Evolutionary conservation across 2,329 filamentous ascomycete species (phyloP).

Genomic region (Ceratocystis destructans): DNA sequence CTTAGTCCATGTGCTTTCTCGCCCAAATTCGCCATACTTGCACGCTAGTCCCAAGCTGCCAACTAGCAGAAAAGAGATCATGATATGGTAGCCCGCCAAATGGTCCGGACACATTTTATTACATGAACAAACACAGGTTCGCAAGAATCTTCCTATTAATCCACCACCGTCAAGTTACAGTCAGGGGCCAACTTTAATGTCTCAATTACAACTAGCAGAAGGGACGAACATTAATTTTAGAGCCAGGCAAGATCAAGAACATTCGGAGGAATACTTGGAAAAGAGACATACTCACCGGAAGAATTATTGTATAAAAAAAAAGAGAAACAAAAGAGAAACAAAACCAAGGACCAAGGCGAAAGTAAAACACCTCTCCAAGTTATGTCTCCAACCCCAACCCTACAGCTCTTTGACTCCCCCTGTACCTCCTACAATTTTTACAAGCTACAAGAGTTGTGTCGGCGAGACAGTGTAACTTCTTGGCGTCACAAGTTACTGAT

Average conservation of each 20-base stretch:
- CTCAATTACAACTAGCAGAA: neutral
- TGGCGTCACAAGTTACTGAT: neutral
- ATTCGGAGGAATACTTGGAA: neutral
- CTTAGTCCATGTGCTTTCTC: neutral
- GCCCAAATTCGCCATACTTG: neutral
- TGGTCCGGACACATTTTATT: neutral
- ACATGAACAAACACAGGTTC: neutral
- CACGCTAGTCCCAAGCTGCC: neutral
- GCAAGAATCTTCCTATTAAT: neutral
- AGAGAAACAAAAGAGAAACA: too few relatives aligned
- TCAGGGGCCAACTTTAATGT: neutral
- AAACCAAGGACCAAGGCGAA: too few relatives aligned
- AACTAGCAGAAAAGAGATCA: neutral
- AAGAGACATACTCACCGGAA: neutral
- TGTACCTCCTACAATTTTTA: neutral
- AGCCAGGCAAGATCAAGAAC: neutral
- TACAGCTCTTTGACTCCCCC: too few relatives aligned
- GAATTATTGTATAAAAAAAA: too few relatives aligned
- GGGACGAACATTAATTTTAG: neutral
- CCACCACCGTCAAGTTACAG: neutral
- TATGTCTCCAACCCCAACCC: too few relatives aligned
- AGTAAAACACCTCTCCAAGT: too few relatives aligned
- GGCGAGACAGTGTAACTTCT: neutral
- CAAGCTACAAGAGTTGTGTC: neutral
- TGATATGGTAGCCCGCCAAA: neutral